A percentile compares a stretch with the other conserved stretches of the same genome.
Evolutionary conservation across 108 stramenopile genomes (phyloP).

Genomic region (Cyclotella choctawhatcheeana): DNA sequence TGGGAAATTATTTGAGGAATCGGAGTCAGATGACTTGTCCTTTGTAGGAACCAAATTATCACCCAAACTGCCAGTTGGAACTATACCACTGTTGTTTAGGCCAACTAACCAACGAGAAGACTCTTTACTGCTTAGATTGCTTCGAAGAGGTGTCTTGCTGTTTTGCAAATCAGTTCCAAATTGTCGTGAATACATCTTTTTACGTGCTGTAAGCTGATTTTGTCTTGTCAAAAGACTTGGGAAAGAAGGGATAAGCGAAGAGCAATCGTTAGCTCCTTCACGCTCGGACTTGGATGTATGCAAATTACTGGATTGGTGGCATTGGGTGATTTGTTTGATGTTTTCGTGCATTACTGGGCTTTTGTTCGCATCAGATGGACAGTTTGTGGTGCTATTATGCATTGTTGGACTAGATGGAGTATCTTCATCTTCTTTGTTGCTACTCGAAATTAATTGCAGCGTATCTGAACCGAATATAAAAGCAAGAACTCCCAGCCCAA

Average conservation of each 20-base stretch:
- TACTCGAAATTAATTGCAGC: background rate
- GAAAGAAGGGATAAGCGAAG: background rate
- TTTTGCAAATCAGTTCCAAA: background rate
- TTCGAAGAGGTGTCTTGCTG: background rate
- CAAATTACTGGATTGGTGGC: background rate
- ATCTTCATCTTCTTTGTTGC: background rate
- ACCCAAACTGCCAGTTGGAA: too few relatives aligned
- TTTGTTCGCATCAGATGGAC: background rate
- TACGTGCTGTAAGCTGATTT: background rate
- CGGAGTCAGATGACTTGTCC: too few relatives aligned
- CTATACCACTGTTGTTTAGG: background rate
- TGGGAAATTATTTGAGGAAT: too few relatives aligned
- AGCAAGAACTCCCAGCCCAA: constrained; percentile 7
- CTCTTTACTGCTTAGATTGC: background rate
- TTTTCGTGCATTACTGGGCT: background rate
- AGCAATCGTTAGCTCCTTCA: background rate
- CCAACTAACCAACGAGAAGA: background rate
- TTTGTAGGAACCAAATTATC: too few relatives aligned
- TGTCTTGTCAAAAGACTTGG: too few relatives aligned
- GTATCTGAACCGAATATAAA: background rate
- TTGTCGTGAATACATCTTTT: background rate
- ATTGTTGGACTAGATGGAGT: background rate
- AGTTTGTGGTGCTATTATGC: background rate
- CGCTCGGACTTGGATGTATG: background rate
- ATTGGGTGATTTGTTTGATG: too few relatives aligned